Percentiles rank a stretch among this genome's conserved stretches.
These are phyloP conservation scores for Globisporangium recalcitrans DNA, from an alignment of 352 stramenopile species.

Conservation along the genomic window DNA sequence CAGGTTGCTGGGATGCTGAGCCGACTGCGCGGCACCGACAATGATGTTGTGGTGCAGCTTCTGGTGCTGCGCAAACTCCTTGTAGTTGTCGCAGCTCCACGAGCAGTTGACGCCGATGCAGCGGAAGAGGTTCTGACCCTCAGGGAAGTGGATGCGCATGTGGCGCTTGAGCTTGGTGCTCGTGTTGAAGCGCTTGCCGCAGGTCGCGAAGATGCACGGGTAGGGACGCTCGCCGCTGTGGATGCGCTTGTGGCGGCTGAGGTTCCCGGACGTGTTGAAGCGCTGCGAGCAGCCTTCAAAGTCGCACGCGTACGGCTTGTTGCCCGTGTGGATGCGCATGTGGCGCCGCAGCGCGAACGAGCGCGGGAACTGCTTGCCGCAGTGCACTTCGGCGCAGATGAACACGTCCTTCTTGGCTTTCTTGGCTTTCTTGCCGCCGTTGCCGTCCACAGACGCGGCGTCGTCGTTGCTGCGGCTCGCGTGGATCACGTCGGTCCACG, in stretches of 20 bases:
- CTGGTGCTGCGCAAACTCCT: conserved; percentile 74
- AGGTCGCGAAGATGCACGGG: conserved; percentile 68
- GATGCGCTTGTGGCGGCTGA: conserved; percentile 85
- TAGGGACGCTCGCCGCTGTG: conserved; percentile 82
- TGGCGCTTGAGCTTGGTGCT: conserved; percentile 88
- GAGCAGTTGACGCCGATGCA: conserved; percentile 52
- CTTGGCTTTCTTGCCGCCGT: conserved; percentile 26
- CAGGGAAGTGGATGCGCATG: conserved; percentile 84
- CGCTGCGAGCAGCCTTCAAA: conserved; percentile 65
- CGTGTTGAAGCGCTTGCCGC: conserved; percentile 84
- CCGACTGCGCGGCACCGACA: conserved; percentile 35
- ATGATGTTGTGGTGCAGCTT: conserved; percentile 72
- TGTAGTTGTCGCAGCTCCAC: conserved; percentile 82
- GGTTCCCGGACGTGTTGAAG: conserved; percentile 86
- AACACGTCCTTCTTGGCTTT: conserved; percentile 61
- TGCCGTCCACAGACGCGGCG: neutral
- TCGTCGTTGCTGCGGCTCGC: neutral
- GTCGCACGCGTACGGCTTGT: conserved; percentile 78
- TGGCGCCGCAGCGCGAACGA: conserved; percentile 80
- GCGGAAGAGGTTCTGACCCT: conserved; percentile 69
- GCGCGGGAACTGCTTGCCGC: conserved; percentile 79
- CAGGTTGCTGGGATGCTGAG: neutral
- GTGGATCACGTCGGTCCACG: conserved; percentile 1
- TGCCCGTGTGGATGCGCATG: conserved; percentile 83
- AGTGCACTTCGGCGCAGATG: conserved; percentile 69